phyloP scores from a whole-genome alignment of 805 yeast genomes.

The Hanseniaspora singularis region DNA sequence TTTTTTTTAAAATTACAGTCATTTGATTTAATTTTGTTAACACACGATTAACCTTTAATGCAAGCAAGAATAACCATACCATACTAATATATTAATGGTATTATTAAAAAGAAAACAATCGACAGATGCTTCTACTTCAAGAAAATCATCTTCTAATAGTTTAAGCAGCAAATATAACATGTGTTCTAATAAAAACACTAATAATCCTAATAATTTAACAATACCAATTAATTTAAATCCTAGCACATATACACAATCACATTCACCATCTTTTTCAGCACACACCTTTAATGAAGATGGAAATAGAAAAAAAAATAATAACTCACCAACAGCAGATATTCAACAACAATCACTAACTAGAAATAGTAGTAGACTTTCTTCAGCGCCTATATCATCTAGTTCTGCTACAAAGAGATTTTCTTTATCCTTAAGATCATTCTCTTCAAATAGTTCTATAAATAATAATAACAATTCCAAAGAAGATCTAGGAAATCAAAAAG shows the following conservation, averaged over 20 bases:
- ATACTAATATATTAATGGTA: no score
- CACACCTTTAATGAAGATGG: neutral
- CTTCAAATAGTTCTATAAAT: conserved; percentile 8
- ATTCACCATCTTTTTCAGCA: neutral
- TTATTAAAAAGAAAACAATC: conserved; percentile 14
- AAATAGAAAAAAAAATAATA: neutral
- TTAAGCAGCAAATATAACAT: neutral
- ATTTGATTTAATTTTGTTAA: no score
- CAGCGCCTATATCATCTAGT: conserved; percentile 4
- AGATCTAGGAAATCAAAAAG: neutral
- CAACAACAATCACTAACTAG: conserved; percentile 2
- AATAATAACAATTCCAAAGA: neutral
- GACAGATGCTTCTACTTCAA: conserved; percentile 2
- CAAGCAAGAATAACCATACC: no score
- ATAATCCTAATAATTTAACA: no score
- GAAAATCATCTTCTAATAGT: conserved; percentile 11
- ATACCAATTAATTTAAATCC: no score
- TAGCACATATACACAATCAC: no score
- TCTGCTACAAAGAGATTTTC: conserved; percentile 13
- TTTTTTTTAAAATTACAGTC: no score
- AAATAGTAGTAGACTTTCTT: conserved; percentile 15
- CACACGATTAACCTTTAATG: no score
- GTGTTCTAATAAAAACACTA: neutral
- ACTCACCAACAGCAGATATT: neutral
- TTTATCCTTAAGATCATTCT: conserved; percentile 14